A percentile compares a stretch with the other conserved stretches of the same genome.
Evolutionary conservation across 1,284 basidiomycete species (phyloP).

Genomic region (Takashimella koratensis): DNA sequence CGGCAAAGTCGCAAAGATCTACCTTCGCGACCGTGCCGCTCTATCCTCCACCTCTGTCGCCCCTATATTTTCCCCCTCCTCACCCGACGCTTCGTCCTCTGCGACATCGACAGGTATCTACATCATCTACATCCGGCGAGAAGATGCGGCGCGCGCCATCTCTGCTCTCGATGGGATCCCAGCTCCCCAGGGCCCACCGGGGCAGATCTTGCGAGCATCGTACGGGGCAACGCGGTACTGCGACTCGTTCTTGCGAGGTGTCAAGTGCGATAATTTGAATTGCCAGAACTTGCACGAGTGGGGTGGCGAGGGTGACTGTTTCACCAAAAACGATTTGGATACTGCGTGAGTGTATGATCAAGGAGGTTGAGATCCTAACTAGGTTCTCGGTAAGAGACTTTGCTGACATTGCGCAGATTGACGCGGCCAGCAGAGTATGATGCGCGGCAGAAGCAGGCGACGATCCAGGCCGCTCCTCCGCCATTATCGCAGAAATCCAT

Average conservation of each 20-base stretch:
- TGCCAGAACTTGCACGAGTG: conserved; percentile 97
- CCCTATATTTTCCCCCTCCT: conserved; percentile 48
- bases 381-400: too few species aligned
- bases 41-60: conserved; percentile 46
- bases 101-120: conserved; percentile 75
- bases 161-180: conserved; percentile 86
- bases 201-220: conserved; percentile 81
- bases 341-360: conserved; percentile 74
- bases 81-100: conserved; percentile 48
- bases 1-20: conserved; percentile 94
- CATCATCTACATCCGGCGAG: conserved; percentile 90
- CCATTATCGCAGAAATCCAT: conserved; percentile 27
- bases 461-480: conserved; percentile 22
- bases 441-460: conserved; percentile 40
- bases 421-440: conserved; percentile 45
- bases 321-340: conserved; percentile 86
- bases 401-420: conserved; percentile 31
- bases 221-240: conserved; percentile 98
- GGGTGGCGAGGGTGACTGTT: conserved; percentile 97
- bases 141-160: conserved; percentile 93
- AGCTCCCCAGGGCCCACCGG: conserved; percentile 70
- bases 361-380: too few species aligned
- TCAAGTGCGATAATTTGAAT: conserved; percentile 64
- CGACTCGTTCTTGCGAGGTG: conserved; percentile 86
- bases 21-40: conserved; percentile 79